A percentile compares a stretch with the other conserved stretches of the same genome.
These are phyloP conservation scores for Leccinum truebloodii DNA, from an alignment of 768 basidiomycete species.

Conservation along the genomic window DNA sequence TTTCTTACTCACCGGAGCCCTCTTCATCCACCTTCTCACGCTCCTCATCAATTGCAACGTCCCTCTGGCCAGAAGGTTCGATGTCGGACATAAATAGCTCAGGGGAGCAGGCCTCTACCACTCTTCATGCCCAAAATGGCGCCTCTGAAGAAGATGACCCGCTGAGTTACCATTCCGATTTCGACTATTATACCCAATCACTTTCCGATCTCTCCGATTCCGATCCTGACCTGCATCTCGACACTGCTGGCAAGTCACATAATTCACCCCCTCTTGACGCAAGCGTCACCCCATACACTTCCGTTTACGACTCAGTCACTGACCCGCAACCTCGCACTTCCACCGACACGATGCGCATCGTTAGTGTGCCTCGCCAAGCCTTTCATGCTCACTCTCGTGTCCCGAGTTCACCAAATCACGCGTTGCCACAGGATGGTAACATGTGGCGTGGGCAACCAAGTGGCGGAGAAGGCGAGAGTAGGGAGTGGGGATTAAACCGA, in stretches of 20 bases:
- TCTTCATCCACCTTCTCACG: slow-evolving; percentile 43
- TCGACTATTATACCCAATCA: slow-evolving; percentile 37
- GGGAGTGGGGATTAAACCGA: slow-evolving; percentile 9
- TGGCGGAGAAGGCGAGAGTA: slow-evolving; percentile 13
- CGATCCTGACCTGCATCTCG: slow-evolving; percentile 21
- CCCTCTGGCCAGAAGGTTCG: slow-evolving; percentile 24
- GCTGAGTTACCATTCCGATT: slow-evolving; percentile 37
- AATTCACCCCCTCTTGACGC: slow-evolving; percentile 14
- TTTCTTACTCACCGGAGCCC: slow-evolving; percentile 35
- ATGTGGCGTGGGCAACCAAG: slow-evolving; percentile 23
- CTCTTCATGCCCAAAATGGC: slow-evolving; percentile 7
- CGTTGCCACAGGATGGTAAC: slow-evolving; percentile 16
- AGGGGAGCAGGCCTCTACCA: slow-evolving; percentile 4
- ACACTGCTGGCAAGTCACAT: slow-evolving; percentile 5
- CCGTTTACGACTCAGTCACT: slow-evolving; percentile 26
- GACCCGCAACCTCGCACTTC: slow-evolving; percentile 47
- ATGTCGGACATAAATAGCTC: slow-evolving; percentile 21
- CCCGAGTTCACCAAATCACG: slow-evolving; percentile 3
- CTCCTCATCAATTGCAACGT: slow-evolving; percentile 43
- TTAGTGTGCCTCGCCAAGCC: slow-evolving; percentile 2
- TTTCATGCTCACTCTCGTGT: not conserved
- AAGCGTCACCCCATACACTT: slow-evolving; percentile 20
- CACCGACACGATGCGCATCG: slow-evolving; percentile 33
- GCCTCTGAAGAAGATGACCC: slow-evolving; percentile 31
- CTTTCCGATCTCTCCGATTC: slow-evolving; percentile 34